phyloP scores from a whole-genome alignment of 495 filamentous ascomycete genomes.

The Monascus purpureus region DNA sequence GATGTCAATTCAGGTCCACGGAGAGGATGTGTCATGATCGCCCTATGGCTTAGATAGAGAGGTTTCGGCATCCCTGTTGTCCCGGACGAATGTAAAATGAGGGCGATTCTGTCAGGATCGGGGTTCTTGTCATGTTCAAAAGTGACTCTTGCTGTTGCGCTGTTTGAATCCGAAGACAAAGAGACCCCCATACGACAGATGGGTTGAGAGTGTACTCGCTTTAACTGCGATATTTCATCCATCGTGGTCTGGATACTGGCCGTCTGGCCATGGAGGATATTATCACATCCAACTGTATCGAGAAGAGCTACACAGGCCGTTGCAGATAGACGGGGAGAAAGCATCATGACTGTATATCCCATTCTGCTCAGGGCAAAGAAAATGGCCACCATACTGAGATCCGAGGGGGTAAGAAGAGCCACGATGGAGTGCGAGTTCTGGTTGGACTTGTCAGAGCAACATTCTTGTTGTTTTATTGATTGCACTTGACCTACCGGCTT shows the following conservation, averaged over 20 bases:
- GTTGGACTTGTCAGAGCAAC: slow-evolving; percentile 4
- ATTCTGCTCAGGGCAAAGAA: slow-evolving; percentile 44
- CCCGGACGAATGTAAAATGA: slow-evolving; percentile 45
- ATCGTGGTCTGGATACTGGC: slow-evolving; percentile 25
- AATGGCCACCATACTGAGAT: slow-evolving; percentile 40
- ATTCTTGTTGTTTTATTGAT: no score
- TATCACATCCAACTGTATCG: slow-evolving; percentile 28
- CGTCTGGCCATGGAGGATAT: slow-evolving; percentile 28
- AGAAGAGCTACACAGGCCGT: slow-evolving; percentile 39
- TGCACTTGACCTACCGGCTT: slow-evolving; percentile 18
- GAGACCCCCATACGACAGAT: no score
- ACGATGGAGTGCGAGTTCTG: slow-evolving; percentile 24
- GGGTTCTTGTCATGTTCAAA: slow-evolving; percentile 18
- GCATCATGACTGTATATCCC: slow-evolving; percentile 42
- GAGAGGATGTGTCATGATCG: slow-evolving; percentile 24
- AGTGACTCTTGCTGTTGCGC: slow-evolving; percentile 1
- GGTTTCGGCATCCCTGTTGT: slow-evolving; percentile 47
- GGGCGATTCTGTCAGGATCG: slow-evolving; percentile 14
- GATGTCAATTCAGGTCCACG: slow-evolving; percentile 25
- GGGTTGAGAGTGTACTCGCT: slow-evolving; percentile 17
- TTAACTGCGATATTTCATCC: slow-evolving; percentile 23
- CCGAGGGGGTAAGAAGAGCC: slow-evolving; percentile 39
- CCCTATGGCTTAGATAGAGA: slow-evolving; percentile 23
- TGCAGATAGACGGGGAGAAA: slow-evolving; percentile 42
- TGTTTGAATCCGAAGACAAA: background rate